Base-by-base conservation (phyloP, 129 eudicot genomes). In the Sambucus nigra region DNA sequence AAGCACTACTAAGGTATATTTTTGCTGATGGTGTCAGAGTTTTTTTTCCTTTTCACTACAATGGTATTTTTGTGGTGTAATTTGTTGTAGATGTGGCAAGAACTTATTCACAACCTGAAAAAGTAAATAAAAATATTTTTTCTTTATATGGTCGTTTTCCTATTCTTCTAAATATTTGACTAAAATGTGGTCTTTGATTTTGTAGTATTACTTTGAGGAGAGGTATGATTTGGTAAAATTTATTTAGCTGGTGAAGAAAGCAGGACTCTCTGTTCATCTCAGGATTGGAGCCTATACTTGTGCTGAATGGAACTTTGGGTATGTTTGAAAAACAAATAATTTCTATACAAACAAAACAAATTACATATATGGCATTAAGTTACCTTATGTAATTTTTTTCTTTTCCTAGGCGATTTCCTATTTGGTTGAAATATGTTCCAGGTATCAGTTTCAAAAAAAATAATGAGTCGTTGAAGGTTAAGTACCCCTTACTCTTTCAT, bases 271-370 rank as follows among this genome's bases (percentile, higher is more conserved):
- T 80, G 96, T 73, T 61, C 83, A 86, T 80, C 94, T 92, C 71
- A 77, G 99, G 76, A 55, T 92, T 72, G 99, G 99, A 48, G 96
- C 99, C 38, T 92, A 92, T 82, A 94, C 83, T 70, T 92, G 99
- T 79, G 99, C 99, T 40, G 99, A 92, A 71, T 92, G 99, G 99
- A 92, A 92, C 73, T 92, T 92, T 77, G 99, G 99, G 99, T 92
- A 91, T 10, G 7, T 48, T 35, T 7, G n/a, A 7, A 35, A 2
- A 12, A 35, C 13, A 15, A 35, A 3, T 35, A 7, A 7, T 35
- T 7, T 35, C 9, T 15, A 5, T 13, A n/a, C n/a, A n/a, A n/a
- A n/a, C 16, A 24, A 47, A 17, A 39, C 20, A n/a, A 0, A 33
- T 4, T 29, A 8, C 8, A 8, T 29, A 8, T 29, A 8, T 29